phyloP scores from a whole-genome alignment of 257 asterid genomes.

The Primulina tabacum region DNA sequence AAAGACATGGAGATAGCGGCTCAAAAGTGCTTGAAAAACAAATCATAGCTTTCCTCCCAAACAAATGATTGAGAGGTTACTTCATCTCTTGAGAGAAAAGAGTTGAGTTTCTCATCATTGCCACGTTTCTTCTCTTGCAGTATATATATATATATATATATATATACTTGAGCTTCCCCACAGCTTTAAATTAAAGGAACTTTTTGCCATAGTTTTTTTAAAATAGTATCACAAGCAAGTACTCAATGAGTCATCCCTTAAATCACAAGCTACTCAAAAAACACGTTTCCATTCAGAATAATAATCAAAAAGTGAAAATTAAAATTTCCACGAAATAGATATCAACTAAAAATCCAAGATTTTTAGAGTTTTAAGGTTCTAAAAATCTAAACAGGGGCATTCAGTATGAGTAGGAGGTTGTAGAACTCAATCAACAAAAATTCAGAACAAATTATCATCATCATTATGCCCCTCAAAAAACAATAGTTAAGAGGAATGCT shows the following conservation, averaged over 20 bases:
- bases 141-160: not conserved
- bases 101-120: constrained; percentile 58
- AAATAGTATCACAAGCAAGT: not conserved
- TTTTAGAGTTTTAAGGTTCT: not conserved
- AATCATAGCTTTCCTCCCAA: constrained; percentile 41
- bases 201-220: not conserved
- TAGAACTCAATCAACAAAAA: constrained; percentile 29
- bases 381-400: constrained; percentile 17
- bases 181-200: not conserved
- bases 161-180: not conserved
- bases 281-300: not conserved
- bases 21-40: constrained; percentile 73
- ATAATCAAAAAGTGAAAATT: not conserved
- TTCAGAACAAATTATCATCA: constrained; percentile 26
- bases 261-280: not conserved
- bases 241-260: constrained; percentile 2
- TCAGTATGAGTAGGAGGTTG: constrained; percentile 55
- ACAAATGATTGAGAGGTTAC: constrained; percentile 27
- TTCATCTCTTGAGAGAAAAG: constrained; percentile 30
- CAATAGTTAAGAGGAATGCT: not conserved
- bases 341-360: not conserved
- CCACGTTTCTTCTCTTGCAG: constrained; percentile 32
- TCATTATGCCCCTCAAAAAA: constrained; percentile 30
- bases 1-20: constrained; percentile 37
- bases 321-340: not conserved